phyloP scores from a whole-genome alignment of 2,329 filamentous ascomycete genomes.

The Colletotrichum salicis region DNA sequence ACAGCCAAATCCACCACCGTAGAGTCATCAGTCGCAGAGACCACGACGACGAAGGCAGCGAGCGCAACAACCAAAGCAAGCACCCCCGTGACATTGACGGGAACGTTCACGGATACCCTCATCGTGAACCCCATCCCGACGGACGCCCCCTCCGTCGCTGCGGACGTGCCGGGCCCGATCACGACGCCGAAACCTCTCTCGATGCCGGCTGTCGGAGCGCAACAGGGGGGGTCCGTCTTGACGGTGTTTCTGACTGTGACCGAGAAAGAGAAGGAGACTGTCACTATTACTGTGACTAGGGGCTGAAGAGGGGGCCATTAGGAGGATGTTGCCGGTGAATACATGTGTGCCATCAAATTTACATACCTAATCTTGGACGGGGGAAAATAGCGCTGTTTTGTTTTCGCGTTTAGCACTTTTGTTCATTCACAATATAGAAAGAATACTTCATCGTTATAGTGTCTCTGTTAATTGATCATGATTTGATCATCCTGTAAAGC shows the following conservation, averaged over 20 bases:
- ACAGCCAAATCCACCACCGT: background rate
- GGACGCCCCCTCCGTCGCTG: background rate
- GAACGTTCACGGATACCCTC: constrained; percentile 28
- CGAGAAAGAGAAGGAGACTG: constrained; percentile 37
- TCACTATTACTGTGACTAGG: constrained; percentile 38
- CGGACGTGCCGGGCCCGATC: background rate
- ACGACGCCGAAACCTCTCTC: background rate
- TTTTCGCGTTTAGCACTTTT: background rate
- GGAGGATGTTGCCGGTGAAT: background rate
- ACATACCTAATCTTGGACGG: background rate
- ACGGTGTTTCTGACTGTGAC: constrained; percentile 51
- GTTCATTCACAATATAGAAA: background rate
- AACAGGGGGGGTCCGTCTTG: constrained; percentile 35
- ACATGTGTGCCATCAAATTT: background rate
- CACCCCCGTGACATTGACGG: background rate
- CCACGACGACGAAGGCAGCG: background rate
- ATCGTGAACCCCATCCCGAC: constrained; percentile 28
- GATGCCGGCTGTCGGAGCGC: background rate
- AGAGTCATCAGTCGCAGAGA: background rate
- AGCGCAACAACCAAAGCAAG: background rate
- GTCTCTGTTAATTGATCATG: too few species aligned
- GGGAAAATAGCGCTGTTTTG: constrained; percentile 14
- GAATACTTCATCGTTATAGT: too few species aligned
- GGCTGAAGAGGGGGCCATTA: background rate
- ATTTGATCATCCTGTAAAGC: background rate